A percentile compares a stretch with the other conserved stretches of the same genome.
Evolutionary conservation across 2,329 filamentous ascomycete genomes (phyloP).

Genomic region (Dactylonectria macrodidyma): DNA sequence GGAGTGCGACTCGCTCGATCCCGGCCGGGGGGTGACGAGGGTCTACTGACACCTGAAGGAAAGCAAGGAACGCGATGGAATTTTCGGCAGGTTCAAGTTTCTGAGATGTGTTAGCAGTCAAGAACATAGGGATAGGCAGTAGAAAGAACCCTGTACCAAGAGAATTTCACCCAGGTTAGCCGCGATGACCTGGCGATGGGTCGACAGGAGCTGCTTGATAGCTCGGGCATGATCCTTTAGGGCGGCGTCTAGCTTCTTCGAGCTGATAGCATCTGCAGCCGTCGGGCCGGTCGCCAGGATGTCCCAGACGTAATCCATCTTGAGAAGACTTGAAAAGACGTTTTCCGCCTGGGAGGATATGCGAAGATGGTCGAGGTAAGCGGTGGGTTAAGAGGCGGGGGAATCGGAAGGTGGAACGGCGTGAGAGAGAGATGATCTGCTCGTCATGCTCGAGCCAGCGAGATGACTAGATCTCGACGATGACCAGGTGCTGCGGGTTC

Average conservation of each 20-base stretch:
- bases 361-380: constrained; percentile 12
- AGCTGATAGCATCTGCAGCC: constrained; percentile 44
- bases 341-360: constrained; percentile 20
- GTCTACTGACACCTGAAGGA: constrained; percentile 60
- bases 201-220: constrained; percentile 56
- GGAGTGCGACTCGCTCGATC: constrained; percentile 51
- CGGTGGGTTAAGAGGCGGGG: constrained; percentile 27
- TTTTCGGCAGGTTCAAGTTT: constrained; percentile 63
- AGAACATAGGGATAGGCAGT: not conserved
- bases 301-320: constrained; percentile 50
- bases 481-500: not conserved
- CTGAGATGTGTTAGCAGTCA: constrained; percentile 50
- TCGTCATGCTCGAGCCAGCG: constrained; percentile 12
- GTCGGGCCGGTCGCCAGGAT: constrained; percentile 61
- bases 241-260: constrained; percentile 57
- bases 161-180: constrained; percentile 57
- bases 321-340: constrained; percentile 23
- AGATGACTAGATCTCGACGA: not conserved
- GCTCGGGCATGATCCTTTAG: constrained; percentile 56
- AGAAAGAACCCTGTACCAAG: constrained; percentile 50
- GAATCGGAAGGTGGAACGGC: constrained; percentile 28
- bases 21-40: constrained; percentile 45
- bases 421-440: constrained; percentile 17
- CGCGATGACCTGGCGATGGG: constrained; percentile 51
- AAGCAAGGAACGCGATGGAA: constrained; percentile 66